Evolutionary conservation across 768 basidiomycete species (phyloP).

Genomic region (Crepidotus variabilis): DNA sequence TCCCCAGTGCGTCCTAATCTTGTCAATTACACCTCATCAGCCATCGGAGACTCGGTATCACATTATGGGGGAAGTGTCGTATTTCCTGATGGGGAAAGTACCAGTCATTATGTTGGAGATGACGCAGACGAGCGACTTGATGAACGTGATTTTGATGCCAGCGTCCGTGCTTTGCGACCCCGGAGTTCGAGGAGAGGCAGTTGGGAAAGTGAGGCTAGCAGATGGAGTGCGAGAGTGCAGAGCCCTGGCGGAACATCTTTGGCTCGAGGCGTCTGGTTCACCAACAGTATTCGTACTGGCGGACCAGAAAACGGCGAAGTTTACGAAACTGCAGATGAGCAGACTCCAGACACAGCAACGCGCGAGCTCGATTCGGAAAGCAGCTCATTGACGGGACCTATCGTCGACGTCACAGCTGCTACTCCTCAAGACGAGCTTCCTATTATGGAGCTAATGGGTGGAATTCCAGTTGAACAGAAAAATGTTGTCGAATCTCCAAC

Average conservation of each 20-base stretch:
- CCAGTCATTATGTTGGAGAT: constrained; percentile 66
- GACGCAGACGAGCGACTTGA: constrained; percentile 64
- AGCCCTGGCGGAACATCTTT: constrained; percentile 44
- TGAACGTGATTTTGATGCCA: constrained; percentile 78
- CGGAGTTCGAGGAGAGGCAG: constrained; percentile 83
- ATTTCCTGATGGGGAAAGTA: constrained; percentile 60
- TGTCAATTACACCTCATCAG: constrained; percentile 48
- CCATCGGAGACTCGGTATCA: constrained; percentile 61
- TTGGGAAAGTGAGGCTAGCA: constrained; percentile 88
- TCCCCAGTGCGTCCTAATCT: constrained; percentile 51
- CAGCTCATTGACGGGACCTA: neutral
- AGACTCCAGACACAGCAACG: constrained; percentile 17
- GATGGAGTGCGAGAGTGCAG: constrained; percentile 78
- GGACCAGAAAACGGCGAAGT: constrained; percentile 40
- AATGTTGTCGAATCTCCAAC: neutral
- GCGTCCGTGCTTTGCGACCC: constrained; percentile 84
- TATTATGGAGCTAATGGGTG: neutral
- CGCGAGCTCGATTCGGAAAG: constrained; percentile 12
- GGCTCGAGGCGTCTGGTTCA: constrained; percentile 52
- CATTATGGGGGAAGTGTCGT: constrained; percentile 63
- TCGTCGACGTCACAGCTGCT: neutral
- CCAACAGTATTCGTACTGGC: constrained; percentile 58
- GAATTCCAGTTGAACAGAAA: neutral
- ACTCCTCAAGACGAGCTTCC: neutral
- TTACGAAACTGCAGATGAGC: constrained; percentile 24